Conservation (phyloP, 306 rosid species). For the Cucurbita argyrosperma region DNA sequence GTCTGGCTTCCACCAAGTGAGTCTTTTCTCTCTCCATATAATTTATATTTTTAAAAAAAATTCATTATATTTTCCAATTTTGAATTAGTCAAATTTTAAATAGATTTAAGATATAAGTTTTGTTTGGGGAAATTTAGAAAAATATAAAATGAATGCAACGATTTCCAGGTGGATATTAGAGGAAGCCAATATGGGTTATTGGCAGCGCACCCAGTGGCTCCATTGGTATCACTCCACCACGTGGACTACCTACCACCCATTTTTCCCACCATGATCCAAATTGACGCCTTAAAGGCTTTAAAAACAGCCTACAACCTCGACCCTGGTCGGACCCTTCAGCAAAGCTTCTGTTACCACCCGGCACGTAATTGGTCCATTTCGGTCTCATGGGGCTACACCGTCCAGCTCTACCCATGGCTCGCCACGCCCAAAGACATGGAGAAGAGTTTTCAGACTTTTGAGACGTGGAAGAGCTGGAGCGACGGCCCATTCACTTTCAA, state of each 20-base stretch:
- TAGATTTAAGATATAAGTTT: too few species aligned
- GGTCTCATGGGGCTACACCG: conserved; percentile 57
- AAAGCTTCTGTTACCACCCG: conserved; percentile 36
- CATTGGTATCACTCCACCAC: conserved; percentile 68
- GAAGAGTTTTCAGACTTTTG: conserved; percentile 28
- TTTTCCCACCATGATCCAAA: conserved; percentile 25
- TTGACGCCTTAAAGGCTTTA: conserved; percentile 18
- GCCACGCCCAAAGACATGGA: conserved; percentile 30
- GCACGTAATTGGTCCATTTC: conserved; percentile 52
- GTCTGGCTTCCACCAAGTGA: conserved; percentile 68
- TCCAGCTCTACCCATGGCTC: conserved; percentile 38
- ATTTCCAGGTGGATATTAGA: conserved; percentile 37
- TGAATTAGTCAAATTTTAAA: too few species aligned
- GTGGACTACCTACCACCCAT: conserved; percentile 38
- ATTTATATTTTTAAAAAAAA: too few species aligned
- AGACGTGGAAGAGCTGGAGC: conserved; percentile 29
- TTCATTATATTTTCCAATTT: too few species aligned
- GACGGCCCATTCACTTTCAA: conserved; percentile 34
- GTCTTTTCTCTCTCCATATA: not conserved
- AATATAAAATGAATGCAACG: not conserved
- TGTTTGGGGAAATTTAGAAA: too few species aligned
- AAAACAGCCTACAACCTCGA: conserved; percentile 15
- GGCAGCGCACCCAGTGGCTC: conserved; percentile 61
- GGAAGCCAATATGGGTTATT: conserved; percentile 51
- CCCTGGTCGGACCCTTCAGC: conserved; percentile 51